Evolutionary conservation across 768 basidiomycete genomes (phyloP).

Genomic region (Rhodotorula toruloides): DNA sequence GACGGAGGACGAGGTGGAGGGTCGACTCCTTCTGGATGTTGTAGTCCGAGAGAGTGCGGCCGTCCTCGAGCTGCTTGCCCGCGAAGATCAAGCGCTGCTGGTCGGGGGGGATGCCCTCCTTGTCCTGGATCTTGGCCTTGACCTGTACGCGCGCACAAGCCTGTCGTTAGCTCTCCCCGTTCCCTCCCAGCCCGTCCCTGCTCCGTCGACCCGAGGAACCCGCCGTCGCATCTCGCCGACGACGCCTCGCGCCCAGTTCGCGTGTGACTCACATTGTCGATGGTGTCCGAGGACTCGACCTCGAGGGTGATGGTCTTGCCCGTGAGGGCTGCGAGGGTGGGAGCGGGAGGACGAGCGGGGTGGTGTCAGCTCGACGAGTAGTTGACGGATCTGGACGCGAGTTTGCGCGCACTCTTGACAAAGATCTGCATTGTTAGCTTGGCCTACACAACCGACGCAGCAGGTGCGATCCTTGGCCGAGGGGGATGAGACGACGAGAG

Average conservation of each 20-base stretch:
- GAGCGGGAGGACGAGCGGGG: conserved; percentile 57
- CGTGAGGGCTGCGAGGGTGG: conserved; percentile 67
- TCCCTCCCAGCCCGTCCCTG: not conserved
- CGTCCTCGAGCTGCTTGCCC: conserved; percentile 98
- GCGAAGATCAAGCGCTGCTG: conserved; percentile 98
- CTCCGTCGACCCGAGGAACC: no score
- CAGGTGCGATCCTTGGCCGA: conserved; percentile 14
- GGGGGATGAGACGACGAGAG: not conserved
- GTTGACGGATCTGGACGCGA: no score
- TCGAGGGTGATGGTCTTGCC: conserved; percentile 95
- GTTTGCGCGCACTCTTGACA: conserved; percentile 55
- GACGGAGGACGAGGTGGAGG: conserved; percentile 91
- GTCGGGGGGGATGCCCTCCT: conserved; percentile 88
- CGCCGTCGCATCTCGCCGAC: no score
- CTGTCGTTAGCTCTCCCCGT: conserved; percentile 48
- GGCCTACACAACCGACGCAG: conserved; percentile 14
- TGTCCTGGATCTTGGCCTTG: conserved; percentile 91
- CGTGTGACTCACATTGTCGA: no score
- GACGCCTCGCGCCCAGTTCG: no score
- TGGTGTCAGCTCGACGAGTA: not conserved
- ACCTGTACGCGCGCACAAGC: conserved; percentile 87
- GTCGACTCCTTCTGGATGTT: conserved; percentile 99
- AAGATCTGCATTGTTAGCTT: conserved; percentile 79
- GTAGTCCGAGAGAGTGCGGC: conserved; percentile 88
- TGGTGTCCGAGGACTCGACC: conserved; percentile 87